Evolutionary conservation across 176 grass and related monocot genomes (phyloP).

Genomic region (Cocos nucifera): DNA sequence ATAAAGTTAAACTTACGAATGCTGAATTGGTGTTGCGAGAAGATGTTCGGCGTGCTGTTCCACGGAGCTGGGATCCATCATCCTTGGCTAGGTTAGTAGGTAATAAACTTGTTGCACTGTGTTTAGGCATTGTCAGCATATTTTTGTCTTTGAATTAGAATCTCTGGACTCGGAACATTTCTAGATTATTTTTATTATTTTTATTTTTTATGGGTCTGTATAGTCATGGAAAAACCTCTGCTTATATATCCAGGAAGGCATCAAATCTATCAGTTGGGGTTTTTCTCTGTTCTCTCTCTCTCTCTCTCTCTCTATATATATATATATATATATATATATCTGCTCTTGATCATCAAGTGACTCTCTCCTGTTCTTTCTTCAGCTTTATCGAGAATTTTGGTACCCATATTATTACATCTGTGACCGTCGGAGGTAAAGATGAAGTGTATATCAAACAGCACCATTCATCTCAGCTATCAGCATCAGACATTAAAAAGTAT

Average conservation of each 20-base stretch:
- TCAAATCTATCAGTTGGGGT: too few species aligned
- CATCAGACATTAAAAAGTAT: constrained; percentile 80
- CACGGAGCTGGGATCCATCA: constrained; percentile 72
- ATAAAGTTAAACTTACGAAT: constrained; percentile 42
- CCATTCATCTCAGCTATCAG: constrained; percentile 83
- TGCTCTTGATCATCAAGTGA: constrained; percentile 4
- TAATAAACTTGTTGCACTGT: constrained; percentile 75
- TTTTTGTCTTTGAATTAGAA: not conserved
- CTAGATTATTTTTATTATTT: too few species aligned
- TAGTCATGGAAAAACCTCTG: too few species aligned
- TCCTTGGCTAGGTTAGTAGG: constrained; percentile 99
- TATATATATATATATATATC: not conserved
- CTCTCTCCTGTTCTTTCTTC: constrained; percentile 7
- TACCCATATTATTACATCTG: constrained; percentile 88
- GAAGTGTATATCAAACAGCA: constrained; percentile 98
- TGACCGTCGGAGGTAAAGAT: constrained; percentile 96
- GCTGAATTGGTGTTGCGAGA: constrained; percentile 44
- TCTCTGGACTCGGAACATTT: constrained; percentile 1
- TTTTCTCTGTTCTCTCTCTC: too few species aligned
- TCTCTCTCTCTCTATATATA: not conserved
- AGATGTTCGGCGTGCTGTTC: constrained; percentile 54
- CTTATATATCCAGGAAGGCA: too few species aligned
- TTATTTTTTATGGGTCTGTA: too few species aligned
- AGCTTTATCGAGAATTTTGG: constrained; percentile 97
- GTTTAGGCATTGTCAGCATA: constrained; percentile 38